A percentile compares a stretch with the other conserved stretches of the same genome.
These are phyloP conservation scores for Aspergillus indologenus DNA, from an alignment of 495 filamentous ascomycete species.

Conservation along the genomic window DNA sequence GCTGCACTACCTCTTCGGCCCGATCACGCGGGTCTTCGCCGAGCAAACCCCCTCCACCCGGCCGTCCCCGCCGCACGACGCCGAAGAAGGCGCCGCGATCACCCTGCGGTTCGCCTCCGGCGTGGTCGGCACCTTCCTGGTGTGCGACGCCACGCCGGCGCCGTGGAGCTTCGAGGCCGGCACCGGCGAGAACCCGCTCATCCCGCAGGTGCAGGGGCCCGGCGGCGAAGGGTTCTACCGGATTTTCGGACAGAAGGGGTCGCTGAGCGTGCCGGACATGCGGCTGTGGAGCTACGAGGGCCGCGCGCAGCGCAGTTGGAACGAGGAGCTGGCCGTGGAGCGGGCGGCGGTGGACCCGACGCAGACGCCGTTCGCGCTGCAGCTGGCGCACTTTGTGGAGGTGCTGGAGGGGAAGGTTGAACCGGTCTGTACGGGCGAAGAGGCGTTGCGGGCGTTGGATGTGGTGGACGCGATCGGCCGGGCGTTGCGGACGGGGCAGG, in stretches of 20 bases:
- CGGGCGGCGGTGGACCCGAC: constrained; percentile 35
- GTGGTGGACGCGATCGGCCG: constrained; percentile 43
- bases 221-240: constrained; percentile 49
- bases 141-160: constrained; percentile 49
- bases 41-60: constrained; percentile 37
- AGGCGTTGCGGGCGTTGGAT: constrained; percentile 41
- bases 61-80: constrained; percentile 30
- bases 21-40: constrained; percentile 49
- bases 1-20: constrained; percentile 56
- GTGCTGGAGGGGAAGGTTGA: constrained; percentile 44
- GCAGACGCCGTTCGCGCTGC: constrained; percentile 51
- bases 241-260: constrained; percentile 53
- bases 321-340: constrained; percentile 27
- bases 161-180: constrained; percentile 55
- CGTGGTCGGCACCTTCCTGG: constrained; percentile 55
- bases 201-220: constrained; percentile 34
- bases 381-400: constrained; percentile 55
- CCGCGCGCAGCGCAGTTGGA: constrained; percentile 32
- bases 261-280: constrained; percentile 56
- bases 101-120: constrained; percentile 55
- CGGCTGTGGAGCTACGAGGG: constrained; percentile 51
- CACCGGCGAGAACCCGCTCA: constrained; percentile 57
- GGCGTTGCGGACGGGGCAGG: constrained; percentile 36
- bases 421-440: constrained; percentile 46
- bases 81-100: constrained; percentile 57